Base-by-base conservation (phyloP, 208 protist genomes). In the Zelonia costaricensis region DNA sequence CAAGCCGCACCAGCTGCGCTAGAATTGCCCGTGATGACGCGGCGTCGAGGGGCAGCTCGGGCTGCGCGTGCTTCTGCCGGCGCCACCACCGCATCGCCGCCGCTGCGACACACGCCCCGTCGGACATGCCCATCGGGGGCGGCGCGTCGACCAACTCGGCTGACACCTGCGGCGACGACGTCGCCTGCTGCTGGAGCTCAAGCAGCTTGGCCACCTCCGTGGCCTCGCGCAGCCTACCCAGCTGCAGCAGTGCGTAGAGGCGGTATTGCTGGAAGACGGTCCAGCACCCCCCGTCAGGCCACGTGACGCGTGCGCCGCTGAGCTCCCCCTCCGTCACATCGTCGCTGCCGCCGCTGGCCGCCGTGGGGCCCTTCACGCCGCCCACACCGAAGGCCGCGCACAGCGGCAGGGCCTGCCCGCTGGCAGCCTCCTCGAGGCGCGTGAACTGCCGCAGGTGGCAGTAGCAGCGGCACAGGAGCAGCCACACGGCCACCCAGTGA, bases 401-500 rank as follows among this genome's bases (percentile, higher is more conserved):
- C 42, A 73, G 36, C 13, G 30, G 38, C 23, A 73, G 44, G 1
- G 42, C 66, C 27, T 73, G 66, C 43, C 36, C 33, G 15, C 51
- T 20, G 10, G 66, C 66, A 3, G 66, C 66, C 35, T 46, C 52
- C 40, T 73, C 66, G 18, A 73, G 51, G 38, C 49, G 42, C 3
- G 52, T 27, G 38, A 62, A 73, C 58, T 49, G 66, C 7, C 66
- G 57, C 1, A 62, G 58, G 4, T 43, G 36, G 33, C 56, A 9
- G 44, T 73, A 73, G 38, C 66, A 73, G 47, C 58, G 66, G 36
- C 66, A 73, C 45, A 73, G 45, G 31, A 73, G 66, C 33, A 54
- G 27, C 68, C 68, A 74, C 33, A 67, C 68, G 25, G 36, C 35
- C 18, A 55, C 33, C 68, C 59, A 67, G 53, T 74, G 13, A 13